phyloP scores from a whole-genome alignment of 768 basidiomycete species.

The Hygrocybe punicea region DNA sequence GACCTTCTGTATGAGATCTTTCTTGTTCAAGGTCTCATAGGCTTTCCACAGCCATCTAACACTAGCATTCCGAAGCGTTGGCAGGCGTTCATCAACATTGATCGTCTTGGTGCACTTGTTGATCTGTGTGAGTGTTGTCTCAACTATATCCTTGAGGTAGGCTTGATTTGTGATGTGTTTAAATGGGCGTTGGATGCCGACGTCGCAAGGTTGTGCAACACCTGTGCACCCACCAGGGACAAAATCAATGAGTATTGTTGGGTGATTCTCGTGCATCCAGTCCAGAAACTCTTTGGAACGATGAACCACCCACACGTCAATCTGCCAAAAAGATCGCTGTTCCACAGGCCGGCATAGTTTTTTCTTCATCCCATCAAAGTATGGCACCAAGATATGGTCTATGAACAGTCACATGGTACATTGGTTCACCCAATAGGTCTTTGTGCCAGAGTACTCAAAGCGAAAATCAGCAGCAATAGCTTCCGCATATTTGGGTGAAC shows the following conservation, averaged over 20 bases:
- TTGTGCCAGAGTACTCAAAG: slow-evolving; percentile 12
- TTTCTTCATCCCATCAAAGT: slow-evolving; percentile 19
- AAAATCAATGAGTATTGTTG: slow-evolving; percentile 25
- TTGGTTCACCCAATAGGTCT: slow-evolving; percentile 15
- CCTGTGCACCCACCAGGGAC: slow-evolving; percentile 29
- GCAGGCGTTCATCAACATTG: too few species aligned
- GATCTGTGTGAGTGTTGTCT: too few species aligned
- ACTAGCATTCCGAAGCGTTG: too few species aligned
- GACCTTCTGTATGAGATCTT: too few species aligned
- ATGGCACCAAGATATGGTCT: slow-evolving; percentile 29
- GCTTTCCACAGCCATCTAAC: too few species aligned
- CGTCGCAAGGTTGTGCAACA: slow-evolving; percentile 14
- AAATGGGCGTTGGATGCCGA: slow-evolving; percentile 15
- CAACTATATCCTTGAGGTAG: too few species aligned
- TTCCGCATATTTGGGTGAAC: slow-evolving; percentile 17
- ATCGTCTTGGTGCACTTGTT: too few species aligned
- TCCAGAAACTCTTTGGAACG: slow-evolving; percentile 24
- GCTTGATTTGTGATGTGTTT: too few species aligned
- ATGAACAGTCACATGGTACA: slow-evolving; percentile 29
- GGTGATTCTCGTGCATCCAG: slow-evolving; percentile 28
- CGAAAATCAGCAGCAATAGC: slow-evolving; percentile 7
- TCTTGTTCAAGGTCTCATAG: too few species aligned
- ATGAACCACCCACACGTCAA: slow-evolving; percentile 37
- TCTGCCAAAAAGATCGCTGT: slow-evolving; percentile 20
- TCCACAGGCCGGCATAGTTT: slow-evolving; percentile 13